Conservation (phyloP, 2,329 filamentous ascomycete genomes). For the Penicillium crustosum region DNA sequence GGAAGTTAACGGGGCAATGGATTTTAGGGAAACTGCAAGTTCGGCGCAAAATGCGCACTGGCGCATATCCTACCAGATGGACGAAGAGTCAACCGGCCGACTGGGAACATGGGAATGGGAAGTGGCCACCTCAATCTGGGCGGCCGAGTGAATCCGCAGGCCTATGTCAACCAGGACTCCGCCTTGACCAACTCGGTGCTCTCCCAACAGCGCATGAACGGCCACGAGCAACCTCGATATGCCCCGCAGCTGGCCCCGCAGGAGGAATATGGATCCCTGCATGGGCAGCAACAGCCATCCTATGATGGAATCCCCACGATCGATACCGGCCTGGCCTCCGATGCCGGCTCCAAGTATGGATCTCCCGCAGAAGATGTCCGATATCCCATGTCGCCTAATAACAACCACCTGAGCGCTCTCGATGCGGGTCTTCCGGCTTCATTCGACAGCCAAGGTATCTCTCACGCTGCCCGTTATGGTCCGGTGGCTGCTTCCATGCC, state of each 20-base stretch:
- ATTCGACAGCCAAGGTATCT: conserved; percentile 94
- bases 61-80: conserved; percentile 94
- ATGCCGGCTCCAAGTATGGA: conserved; percentile 67
- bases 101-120: conserved; percentile 48
- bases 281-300: conserved; percentile 43
- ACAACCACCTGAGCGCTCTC: conserved; percentile 77
- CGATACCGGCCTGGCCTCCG: conserved; percentile 60
- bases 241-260: conserved; percentile 43
- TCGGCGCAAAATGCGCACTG: conserved; percentile 95
- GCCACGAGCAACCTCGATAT: conserved; percentile 46
- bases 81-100: conserved; percentile 78
- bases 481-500: conserved; percentile 92
- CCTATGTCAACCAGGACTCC: conserved; percentile 65
- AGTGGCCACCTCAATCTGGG: conserved; percentile 62
- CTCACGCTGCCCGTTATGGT: conserved; percentile 83
- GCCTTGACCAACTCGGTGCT: conserved; percentile 74
- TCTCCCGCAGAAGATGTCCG: conserved; percentile 78
- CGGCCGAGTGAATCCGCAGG: conserved; percentile 65
- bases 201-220: conserved; percentile 59
- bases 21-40: conserved; percentile 91
- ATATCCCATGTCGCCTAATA: conserved; percentile 75
- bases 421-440: conserved; percentile 91
- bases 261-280: conserved; percentile 46
- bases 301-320: conserved; percentile 57
- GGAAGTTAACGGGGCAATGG: conserved; percentile 24